These are phyloP conservation scores for Kodamaea plutei DNA, from an alignment of 1,139 yeast genomes.

Conservation along the genomic window DNA sequence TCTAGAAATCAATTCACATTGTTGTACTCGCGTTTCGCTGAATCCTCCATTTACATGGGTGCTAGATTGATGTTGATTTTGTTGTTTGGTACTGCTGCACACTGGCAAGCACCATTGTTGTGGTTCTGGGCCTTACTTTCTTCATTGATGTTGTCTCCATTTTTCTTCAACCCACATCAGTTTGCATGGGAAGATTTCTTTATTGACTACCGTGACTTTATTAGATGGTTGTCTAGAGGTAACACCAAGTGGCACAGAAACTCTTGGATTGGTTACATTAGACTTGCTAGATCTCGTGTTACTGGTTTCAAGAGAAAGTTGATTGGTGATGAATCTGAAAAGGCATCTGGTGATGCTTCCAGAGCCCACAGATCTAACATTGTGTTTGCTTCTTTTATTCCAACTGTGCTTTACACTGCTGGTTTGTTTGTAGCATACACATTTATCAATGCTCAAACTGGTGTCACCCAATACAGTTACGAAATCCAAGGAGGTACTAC, in stretches of 20 bases:
- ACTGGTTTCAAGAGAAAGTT: conserved; percentile 97
- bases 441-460: conserved; percentile 94
- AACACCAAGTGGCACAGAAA: conserved; percentile 98
- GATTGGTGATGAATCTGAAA: conserved; percentile 85
- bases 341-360: conserved; percentile 88
- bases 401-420: conserved; percentile 83
- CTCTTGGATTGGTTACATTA: conserved; percentile 98
- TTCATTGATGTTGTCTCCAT: conserved; percentile 90
- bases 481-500: conserved; percentile 21
- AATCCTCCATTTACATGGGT: conserved; percentile 95
- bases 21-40: conserved; percentile 93
- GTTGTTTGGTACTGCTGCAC: conserved; percentile 85
- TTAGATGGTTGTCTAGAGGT: conserved; percentile 98
- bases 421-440: conserved; percentile 89
- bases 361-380: conserved; percentile 92
- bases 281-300: conserved; percentile 92
- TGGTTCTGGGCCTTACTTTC: conserved; percentile 98
- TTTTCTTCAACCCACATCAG: conserved; percentile 96
- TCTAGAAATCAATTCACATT: conserved; percentile 97
- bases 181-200: conserved; percentile 99
- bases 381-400: conserved; percentile 80
- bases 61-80: conserved; percentile 87
- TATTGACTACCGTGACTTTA: conserved; percentile 96
- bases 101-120: conserved; percentile 95
- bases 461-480: conserved; percentile 56